Percentiles rank a stretch among this genome's conserved stretches.
Evolutionary conservation across 2,329 filamentous ascomycete genomes (phyloP).

Genomic region (Didymella segeticola): DNA sequence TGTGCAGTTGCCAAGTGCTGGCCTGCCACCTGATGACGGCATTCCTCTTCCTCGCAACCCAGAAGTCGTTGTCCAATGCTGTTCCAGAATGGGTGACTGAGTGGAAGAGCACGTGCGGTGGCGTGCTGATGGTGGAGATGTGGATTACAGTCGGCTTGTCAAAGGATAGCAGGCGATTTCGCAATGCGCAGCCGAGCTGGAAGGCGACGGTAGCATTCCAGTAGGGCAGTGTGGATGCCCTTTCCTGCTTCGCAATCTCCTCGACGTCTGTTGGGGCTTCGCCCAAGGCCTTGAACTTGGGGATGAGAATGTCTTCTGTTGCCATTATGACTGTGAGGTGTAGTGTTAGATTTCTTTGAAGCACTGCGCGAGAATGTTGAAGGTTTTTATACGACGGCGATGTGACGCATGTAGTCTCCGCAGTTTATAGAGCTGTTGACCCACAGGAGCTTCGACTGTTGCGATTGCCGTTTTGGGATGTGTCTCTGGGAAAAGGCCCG

Average conservation of each 20-base stretch:
- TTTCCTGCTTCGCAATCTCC: constrained; percentile 50
- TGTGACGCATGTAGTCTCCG: constrained; percentile 8
- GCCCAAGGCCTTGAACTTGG: constrained; percentile 30
- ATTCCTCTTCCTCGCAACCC: constrained; percentile 70
- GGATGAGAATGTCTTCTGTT: constrained; percentile 21
- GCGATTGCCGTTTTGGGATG: constrained; percentile 18
- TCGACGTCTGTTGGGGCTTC: constrained; percentile 44
- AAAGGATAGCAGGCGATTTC: constrained; percentile 63
- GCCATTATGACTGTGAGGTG: constrained; percentile 20
- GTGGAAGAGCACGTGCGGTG: constrained; percentile 71
- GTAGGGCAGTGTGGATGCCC: constrained; percentile 48
- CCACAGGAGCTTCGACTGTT: constrained; percentile 18
- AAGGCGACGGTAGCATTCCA: constrained; percentile 70
- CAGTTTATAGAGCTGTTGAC: constrained; percentile 4
- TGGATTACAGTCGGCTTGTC: constrained; percentile 64
- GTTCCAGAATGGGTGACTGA: constrained; percentile 69
- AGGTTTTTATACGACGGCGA: constrained; percentile 4
- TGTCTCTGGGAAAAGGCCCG: background rate
- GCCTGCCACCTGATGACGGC: constrained; percentile 73
- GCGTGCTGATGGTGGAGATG: constrained; percentile 63
- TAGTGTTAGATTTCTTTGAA: background rate
- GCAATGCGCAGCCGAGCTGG: constrained; percentile 67
- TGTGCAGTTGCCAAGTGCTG: constrained; percentile 73
- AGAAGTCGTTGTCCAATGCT: constrained; percentile 72
- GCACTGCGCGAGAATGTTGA: no score